phyloP scores from a whole-genome alignment of 768 basidiomycete species.

The Calocybe indica region DNA sequence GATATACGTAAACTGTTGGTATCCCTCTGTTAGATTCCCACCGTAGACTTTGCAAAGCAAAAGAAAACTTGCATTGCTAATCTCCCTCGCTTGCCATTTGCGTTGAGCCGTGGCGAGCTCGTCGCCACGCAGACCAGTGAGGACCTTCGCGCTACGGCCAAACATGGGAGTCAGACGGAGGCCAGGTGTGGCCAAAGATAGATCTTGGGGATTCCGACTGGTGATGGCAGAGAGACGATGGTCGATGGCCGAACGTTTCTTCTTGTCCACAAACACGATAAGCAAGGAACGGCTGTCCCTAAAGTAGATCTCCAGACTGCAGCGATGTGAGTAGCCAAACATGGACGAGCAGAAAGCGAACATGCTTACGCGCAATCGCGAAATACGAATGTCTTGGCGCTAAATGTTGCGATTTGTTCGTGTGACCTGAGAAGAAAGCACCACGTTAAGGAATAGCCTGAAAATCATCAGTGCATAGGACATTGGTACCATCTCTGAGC shows the following conservation, averaged over 20 bases:
- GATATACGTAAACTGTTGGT: conserved; percentile 74
- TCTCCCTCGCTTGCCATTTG: conserved; percentile 85
- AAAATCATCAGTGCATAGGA: neutral
- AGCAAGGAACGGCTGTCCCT: conserved; percentile 86
- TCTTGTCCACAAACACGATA: conserved; percentile 71
- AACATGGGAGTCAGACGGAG: conserved; percentile 51
- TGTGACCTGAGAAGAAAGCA: conserved; percentile 51
- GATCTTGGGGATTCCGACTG: conserved; percentile 30
- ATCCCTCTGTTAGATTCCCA: neutral
- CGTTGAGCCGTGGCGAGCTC: conserved; percentile 68
- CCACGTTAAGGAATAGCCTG: neutral
- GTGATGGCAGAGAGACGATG: conserved; percentile 46
- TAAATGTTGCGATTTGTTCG: conserved; percentile 69
- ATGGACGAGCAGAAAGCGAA: neutral
- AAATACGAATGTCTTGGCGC: conserved; percentile 83
- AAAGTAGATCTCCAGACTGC: conserved; percentile 87
- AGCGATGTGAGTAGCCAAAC: neutral
- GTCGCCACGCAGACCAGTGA: conserved; percentile 47
- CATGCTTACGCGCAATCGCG: conserved; percentile 79
- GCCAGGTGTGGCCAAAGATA: conserved; percentile 38
- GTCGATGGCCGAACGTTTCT: conserved; percentile 55
- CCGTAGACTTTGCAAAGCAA: neutral
- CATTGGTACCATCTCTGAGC: conserved; percentile 72
- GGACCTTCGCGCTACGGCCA: conserved; percentile 42
- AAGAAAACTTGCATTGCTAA: conserved; percentile 69